Conservation (phyloP, 306 rosid species). For the Cicer chorassanicum region DNA sequence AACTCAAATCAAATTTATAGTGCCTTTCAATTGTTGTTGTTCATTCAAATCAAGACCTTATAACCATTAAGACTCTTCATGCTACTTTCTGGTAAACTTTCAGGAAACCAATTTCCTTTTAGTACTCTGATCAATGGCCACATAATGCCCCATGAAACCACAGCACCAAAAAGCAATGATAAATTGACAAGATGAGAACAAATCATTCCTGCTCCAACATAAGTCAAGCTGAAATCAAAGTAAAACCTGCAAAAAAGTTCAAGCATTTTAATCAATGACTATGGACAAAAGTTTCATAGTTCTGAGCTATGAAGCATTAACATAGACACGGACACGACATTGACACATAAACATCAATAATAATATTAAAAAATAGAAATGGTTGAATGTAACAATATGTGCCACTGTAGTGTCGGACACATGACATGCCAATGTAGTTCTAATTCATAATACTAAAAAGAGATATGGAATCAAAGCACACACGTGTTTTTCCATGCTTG, state of each 20-base stretch:
- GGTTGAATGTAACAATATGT: too few relatives aligned
- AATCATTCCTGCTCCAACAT: conserved; percentile 98
- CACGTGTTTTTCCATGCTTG: conserved; percentile 78
- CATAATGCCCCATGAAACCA: conserved; percentile 91
- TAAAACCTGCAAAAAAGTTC: conserved; percentile 71
- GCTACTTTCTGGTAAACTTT: conserved; percentile 71
- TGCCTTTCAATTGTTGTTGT: conserved; percentile 8
- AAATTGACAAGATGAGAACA: conserved; percentile 57
- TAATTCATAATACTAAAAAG: not conserved
- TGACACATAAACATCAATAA: not conserved
- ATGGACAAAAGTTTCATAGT: conserved; percentile 19
- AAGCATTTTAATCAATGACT: conserved; percentile 16
- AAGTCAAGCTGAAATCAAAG: conserved; percentile 83
- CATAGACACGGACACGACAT: not conserved
- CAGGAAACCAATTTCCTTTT: conserved; percentile 87
- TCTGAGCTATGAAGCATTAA: not conserved
- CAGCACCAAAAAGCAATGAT: conserved; percentile 79
- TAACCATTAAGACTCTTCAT: conserved; percentile 93
- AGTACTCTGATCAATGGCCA: conserved; percentile 83
- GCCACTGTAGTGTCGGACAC: too few relatives aligned
- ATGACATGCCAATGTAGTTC: too few relatives aligned
- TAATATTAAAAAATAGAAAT: too few relatives aligned
- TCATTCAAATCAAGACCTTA: conserved; percentile 57
- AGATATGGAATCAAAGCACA: conserved; percentile 46
- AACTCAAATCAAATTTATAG: conserved; percentile 8